Base-by-base conservation (phyloP, 352 stramenopile genomes). In the Phytopythium boreale region DNA sequence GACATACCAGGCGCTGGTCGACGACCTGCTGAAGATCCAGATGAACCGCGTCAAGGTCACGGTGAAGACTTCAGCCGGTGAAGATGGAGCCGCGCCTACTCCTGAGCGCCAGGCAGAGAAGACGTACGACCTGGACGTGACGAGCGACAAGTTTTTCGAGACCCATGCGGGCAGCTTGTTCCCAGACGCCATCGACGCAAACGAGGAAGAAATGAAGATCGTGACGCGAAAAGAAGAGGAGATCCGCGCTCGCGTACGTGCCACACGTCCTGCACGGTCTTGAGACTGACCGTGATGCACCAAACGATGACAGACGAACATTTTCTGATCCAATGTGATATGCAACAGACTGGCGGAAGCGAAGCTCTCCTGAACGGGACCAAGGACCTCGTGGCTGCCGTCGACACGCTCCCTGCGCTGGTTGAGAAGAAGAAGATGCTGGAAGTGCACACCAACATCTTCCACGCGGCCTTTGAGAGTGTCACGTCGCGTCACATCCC, bases 41-140 rank as follows among this genome's bases (percentile, higher is more conserved):
- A 88, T 98, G 61, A 99, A 99, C 69, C 92, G 96, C 20, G 96
- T 99, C 3, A 98, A 97, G 72, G 94, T 98, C 56, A 79, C 87
- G 10, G 86, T 95, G 9, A 87, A 90, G 60, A 66, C 68, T 0
- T 85, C 49, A 24, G 27, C 24, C 7, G 49, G 49, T 31, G 49
- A 39, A 39, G 77, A 87, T 2, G 65, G 34, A 4, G 41, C 41
- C 5, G 68, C 64, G 57, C 56, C 62, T 11, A 63, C 62, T 29
- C 70, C 71, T 11, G 63, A 70, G 2, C 72, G 71, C 47, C 67
- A 64, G 7, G 52, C 87, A 22, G 86, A 95, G 56, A 88, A 87
- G 56, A 82, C 69, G 29, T 93, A 93, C 62, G 87, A 95, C 63
- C 68, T 95, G 50, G 87, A 95, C 61, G 81, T 93, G 41, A 90